phyloP scores from a whole-genome alignment of 257 asterid genomes.

The Anisodus tanguticus region DNA sequence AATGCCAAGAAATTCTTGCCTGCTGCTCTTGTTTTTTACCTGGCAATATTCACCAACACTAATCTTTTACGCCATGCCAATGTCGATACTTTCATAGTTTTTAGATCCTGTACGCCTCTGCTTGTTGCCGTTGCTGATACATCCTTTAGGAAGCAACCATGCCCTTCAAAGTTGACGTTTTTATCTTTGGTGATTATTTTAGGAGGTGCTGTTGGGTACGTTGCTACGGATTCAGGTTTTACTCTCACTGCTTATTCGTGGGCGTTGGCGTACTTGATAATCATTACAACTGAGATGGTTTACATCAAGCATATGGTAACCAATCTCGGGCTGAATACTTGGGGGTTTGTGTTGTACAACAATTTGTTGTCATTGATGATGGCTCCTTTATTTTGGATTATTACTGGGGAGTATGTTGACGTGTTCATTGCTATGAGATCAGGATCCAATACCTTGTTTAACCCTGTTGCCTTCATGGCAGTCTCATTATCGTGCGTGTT shows the following conservation, averaged over 20 bases:
- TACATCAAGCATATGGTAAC: conserved; percentile 98
- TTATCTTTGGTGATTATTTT: conserved; percentile 64
- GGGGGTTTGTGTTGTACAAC: conserved; percentile 94
- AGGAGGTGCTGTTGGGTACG: conserved; percentile 89
- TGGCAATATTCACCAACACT: conserved; percentile 92
- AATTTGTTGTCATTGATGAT: conserved; percentile 87
- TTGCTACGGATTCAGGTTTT: conserved; percentile 86
- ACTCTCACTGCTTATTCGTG: conserved; percentile 84
- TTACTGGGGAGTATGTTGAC: conserved; percentile 86
- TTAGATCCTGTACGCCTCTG: conserved; percentile 82
- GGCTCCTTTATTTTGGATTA: conserved; percentile 89
- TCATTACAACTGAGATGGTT: conserved; percentile 97
- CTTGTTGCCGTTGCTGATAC: conserved; percentile 94
- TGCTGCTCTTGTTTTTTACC: conserved; percentile 82
- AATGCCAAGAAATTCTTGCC: conserved; percentile 92
- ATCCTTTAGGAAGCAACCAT: conserved; percentile 75
- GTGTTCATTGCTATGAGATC: conserved; percentile 63
- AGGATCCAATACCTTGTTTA: conserved; percentile 45
- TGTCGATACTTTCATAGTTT: conserved; percentile 92
- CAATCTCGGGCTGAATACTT: conserved; percentile 87
- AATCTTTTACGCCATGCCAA: conserved; percentile 94
- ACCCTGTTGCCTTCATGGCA: conserved; percentile 66
- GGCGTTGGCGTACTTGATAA: conserved; percentile 91
- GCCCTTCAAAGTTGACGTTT: conserved; percentile 83
- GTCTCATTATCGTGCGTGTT: conserved; percentile 91